Evolutionary conservation across 2,329 filamentous ascomycete species (phyloP).

Genomic region (Cladophialophora yegresii): DNA sequence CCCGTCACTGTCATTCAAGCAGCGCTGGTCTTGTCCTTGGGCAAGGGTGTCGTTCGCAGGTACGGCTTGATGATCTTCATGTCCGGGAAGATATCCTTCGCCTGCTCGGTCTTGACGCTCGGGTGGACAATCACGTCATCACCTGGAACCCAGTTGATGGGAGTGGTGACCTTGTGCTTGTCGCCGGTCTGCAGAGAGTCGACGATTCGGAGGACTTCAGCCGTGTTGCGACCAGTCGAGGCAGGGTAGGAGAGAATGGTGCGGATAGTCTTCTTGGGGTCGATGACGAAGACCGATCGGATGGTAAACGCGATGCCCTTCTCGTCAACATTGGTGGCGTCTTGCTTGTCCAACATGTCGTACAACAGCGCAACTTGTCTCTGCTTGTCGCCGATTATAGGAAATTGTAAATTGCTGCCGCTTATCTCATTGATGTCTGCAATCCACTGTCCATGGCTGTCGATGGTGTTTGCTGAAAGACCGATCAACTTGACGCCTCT

Average conservation of each 20-base stretch:
- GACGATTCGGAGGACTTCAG: conserved; percentile 60
- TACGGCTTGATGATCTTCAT: conserved; percentile 65
- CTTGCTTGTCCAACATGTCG: conserved; percentile 48
- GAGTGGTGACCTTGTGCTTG: conserved; percentile 62
- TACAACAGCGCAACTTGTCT: conserved; percentile 46
- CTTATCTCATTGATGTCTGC: conserved; percentile 53
- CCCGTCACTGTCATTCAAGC: conserved; percentile 33
- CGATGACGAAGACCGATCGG: conserved; percentile 66
- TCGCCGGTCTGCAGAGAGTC: conserved; percentile 62
- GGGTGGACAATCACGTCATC: conserved; percentile 66
- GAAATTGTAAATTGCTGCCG: conserved; percentile 43
- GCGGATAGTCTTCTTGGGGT: conserved; percentile 66
- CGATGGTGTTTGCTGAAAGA: conserved; percentile 60
- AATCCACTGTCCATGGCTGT: conserved; percentile 57
- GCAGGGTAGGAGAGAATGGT: conserved; percentile 65
- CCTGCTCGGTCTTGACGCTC: conserved; percentile 59
- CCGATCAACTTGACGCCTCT: conserved; percentile 65
- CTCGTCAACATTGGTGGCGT: conserved; percentile 48
- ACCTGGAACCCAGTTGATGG: conserved; percentile 62
- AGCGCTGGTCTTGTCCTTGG: conserved; percentile 58
- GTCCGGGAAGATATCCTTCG: conserved; percentile 61
- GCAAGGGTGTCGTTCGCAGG: conserved; percentile 60
- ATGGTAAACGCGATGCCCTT: conserved; percentile 62
- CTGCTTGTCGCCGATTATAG: conserved; percentile 50
- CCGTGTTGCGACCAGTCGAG: conserved; percentile 60